Percentiles rank a stretch among this genome's conserved stretches.
These are phyloP conservation scores for Lycium ferocissimum DNA, from an alignment of 257 asterid genomes.

Conservation along the genomic window DNA sequence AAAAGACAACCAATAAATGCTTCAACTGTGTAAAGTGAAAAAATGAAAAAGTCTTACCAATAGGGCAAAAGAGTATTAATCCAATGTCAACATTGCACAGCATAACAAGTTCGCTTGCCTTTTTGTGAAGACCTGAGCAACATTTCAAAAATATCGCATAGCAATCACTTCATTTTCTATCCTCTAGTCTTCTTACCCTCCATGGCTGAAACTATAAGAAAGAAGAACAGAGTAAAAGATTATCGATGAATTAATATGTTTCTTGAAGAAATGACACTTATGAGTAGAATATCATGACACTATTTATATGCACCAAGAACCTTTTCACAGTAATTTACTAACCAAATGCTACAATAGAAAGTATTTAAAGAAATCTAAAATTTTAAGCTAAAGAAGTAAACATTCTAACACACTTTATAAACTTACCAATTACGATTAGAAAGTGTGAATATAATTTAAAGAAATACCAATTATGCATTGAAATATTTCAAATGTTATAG, in stretches of 20 bases:
- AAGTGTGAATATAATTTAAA: not conserved
- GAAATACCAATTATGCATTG: not conserved
- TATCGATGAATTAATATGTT: not conserved
- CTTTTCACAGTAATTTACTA: not conserved
- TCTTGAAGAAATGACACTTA: not conserved
- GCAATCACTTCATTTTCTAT: constrained; percentile 32
- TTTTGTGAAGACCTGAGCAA: constrained; percentile 26
- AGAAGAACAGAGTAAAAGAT: not conserved
- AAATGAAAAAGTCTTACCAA: no score
- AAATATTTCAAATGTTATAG: no score
- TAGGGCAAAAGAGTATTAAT: no score
- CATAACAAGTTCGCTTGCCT: no score
- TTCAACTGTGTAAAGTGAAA: no score
- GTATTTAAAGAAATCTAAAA: not conserved
- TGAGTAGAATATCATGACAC: not conserved
- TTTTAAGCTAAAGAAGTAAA: not conserved
- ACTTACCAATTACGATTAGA: no score
- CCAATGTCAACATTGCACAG: no score
- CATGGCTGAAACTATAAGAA: constrained; percentile 1
- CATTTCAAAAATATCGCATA: constrained; percentile 46
- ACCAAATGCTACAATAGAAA: not conserved
- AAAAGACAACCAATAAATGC: no score
- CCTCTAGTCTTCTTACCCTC: constrained; percentile 38
- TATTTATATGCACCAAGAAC: not conserved
- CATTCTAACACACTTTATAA: not conserved